Evolutionary conservation across 139 green algal genomes (phyloP).

Genomic region (Edaphochlamys debaryana): DNA sequence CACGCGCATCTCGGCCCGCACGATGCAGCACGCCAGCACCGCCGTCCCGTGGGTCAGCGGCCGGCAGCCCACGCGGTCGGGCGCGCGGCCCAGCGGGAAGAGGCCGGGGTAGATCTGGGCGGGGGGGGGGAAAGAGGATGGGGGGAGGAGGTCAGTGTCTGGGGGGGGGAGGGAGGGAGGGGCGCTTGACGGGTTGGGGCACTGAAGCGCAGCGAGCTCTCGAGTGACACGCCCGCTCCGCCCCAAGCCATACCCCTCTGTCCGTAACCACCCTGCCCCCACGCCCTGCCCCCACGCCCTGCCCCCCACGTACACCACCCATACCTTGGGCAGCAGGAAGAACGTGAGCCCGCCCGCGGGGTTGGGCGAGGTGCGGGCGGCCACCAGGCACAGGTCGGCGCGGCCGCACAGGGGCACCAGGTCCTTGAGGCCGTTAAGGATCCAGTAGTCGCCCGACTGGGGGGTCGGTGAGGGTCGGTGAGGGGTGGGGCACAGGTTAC

Average conservation of each 20-base stretch:
- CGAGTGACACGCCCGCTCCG: too few relatives aligned
- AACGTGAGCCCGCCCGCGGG: background rate
- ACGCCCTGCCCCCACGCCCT: background rate
- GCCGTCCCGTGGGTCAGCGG: background rate
- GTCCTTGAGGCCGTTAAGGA: conserved; percentile 14
- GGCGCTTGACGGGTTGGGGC: too few relatives aligned
- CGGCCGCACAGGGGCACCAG: background rate
- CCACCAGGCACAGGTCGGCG: background rate
- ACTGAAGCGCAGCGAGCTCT: too few relatives aligned
- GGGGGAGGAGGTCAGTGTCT: too few relatives aligned
- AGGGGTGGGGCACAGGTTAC: too few relatives aligned
- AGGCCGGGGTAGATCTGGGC: background rate
- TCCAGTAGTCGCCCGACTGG: conserved; percentile 8
- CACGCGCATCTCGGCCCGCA: conserved; percentile 5
- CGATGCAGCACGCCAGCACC: conserved; percentile 2
- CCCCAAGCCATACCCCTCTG: too few relatives aligned
- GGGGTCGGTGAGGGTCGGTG: too few relatives aligned
- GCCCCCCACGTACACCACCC: background rate
- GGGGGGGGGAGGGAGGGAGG: too few relatives aligned
- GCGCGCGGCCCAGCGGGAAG: background rate
- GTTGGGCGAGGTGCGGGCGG: background rate
- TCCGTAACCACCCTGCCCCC: too few relatives aligned
- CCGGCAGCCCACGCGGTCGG: background rate
- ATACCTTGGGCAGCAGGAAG: conserved; percentile 7
- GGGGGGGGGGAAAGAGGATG: too few relatives aligned